Evolutionary conservation across 2,329 filamentous ascomycete genomes (phyloP).

Genomic region (Metarhizium album): DNA sequence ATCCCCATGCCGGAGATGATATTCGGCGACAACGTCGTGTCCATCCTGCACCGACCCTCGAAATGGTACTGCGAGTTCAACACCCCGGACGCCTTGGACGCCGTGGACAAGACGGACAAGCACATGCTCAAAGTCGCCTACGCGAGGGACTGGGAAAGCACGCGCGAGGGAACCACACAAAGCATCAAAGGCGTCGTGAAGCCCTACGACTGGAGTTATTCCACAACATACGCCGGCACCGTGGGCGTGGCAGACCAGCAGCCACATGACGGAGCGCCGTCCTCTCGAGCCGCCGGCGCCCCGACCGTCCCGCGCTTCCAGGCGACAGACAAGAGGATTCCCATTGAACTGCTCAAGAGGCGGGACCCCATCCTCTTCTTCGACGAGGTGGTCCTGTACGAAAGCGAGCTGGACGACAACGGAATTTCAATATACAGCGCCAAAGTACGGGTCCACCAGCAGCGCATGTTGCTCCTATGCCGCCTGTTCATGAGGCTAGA

Average conservation of each 20-base stretch:
- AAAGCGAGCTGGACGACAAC: conserved; percentile 96
- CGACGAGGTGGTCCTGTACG: conserved; percentile 91
- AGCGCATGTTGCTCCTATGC: conserved; percentile 71
- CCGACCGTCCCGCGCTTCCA: conserved; percentile 8
- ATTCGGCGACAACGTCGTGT: conserved; percentile 86
- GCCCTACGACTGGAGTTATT: conserved; percentile 98
- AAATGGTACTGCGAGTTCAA: conserved; percentile 75
- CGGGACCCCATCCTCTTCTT: conserved; percentile 94
- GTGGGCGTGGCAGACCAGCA: conserved; percentile 25
- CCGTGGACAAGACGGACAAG: conserved; percentile 85
- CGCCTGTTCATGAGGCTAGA: conserved; percentile 91
- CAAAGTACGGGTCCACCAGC: conserved; percentile 89
- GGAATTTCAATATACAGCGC: conserved; percentile 83
- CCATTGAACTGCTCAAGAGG: conserved; percentile 74
- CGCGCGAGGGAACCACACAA: conserved; percentile 63
- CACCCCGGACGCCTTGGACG: conserved; percentile 77
- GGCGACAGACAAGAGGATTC: conserved; percentile 45
- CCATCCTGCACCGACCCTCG: conserved; percentile 60
- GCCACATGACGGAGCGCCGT: no score
- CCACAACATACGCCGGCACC: conserved; percentile 74
- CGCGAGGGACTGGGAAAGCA: conserved; percentile 70
- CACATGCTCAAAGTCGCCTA: conserved; percentile 91
- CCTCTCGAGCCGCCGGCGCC: neutral
- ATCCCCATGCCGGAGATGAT: conserved; percentile 98
- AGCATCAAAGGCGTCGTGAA: conserved; percentile 90